These are phyloP conservation scores for Pleurotus salmoneostramineus DNA, from an alignment of 768 basidiomycete genomes.

Conservation along the genomic window DNA sequence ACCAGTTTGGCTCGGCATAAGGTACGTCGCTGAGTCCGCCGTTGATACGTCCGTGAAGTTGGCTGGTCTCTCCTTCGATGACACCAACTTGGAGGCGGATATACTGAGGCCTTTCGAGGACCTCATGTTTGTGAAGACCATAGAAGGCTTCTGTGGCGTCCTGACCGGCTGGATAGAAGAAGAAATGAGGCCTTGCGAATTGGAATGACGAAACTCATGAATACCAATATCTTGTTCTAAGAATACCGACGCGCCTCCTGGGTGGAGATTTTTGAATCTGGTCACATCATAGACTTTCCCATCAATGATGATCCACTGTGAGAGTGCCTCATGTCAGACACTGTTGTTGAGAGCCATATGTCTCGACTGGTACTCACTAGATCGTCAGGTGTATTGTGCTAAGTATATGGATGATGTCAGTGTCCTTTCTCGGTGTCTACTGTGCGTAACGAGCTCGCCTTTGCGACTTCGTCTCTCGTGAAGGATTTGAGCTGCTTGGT, in stretches of 20 bases:
- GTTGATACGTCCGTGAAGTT: conserved; percentile 38
- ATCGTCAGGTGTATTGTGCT: conserved; percentile 79
- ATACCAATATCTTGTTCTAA: conserved; percentile 68
- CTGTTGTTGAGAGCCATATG: conserved; percentile 2
- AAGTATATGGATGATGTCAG: conserved; percentile 10
- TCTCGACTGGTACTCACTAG: conserved; percentile 33
- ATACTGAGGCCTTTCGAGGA: conserved; percentile 66
- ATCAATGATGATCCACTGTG: conserved; percentile 81
- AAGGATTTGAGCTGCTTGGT: conserved; percentile 32
- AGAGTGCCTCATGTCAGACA: background rate
- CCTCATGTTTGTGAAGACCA: conserved; percentile 68
- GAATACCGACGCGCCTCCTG: conserved; percentile 75
- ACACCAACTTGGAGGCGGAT: conserved; percentile 59
- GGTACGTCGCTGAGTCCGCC: conserved; percentile 68
- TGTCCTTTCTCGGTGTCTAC: background rate
- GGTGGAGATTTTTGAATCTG: conserved; percentile 76
- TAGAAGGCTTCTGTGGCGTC: conserved; percentile 81
- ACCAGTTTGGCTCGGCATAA: conserved; percentile 79
- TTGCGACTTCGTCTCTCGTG: conserved; percentile 38
- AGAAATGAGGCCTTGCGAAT: background rate
- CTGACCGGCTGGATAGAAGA: conserved; percentile 48
- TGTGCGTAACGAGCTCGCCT: conserved; percentile 23
- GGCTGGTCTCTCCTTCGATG: conserved; percentile 54
- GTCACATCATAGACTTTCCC: conserved; percentile 80
- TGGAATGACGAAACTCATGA: conserved; percentile 14